A percentile compares a stretch with the other conserved stretches of the same genome.
These are phyloP conservation scores for Fusarium oxysporum DNA, from an alignment of 2,329 filamentous ascomycete genomes.

Conservation along the genomic window DNA sequence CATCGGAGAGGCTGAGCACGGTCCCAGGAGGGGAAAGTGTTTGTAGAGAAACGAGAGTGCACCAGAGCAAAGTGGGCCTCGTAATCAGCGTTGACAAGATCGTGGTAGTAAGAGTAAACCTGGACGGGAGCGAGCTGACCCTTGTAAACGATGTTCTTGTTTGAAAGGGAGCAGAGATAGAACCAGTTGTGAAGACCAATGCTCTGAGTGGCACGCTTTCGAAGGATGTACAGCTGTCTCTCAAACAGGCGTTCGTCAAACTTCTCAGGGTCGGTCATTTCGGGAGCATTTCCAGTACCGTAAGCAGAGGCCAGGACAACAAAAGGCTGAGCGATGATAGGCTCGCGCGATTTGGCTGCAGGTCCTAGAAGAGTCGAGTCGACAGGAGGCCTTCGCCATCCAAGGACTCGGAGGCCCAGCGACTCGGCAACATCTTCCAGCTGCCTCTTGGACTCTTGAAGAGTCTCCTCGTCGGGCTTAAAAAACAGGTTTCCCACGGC, in stretches of 20 bases:
- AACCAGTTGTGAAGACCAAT: conserved; percentile 99
- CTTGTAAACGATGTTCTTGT: conserved; percentile 99
- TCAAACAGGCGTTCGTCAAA: conserved; percentile 92
- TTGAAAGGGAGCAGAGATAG: conserved; percentile 95
- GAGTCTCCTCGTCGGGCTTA: conserved; percentile 91
- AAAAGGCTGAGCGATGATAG: conserved; percentile 94
- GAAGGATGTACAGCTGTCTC: conserved; percentile 90
- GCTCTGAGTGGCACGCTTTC: conserved; percentile 94
- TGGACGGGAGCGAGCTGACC: conserved; percentile 93
- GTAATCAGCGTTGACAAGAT: conserved; percentile 96
- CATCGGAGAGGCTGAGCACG: conserved; percentile 95
- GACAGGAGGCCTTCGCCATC: conserved; percentile 95
- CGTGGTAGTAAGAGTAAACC: conserved; percentile 98
- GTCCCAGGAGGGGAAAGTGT: conserved; percentile 99
- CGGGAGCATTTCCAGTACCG: conserved; percentile 82
- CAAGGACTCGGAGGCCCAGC: conserved; percentile 88
- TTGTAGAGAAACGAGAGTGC: conserved; percentile 97
- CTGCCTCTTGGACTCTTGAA: conserved; percentile 89
- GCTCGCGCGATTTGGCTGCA: conserved; percentile 92
- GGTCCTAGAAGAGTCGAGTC: conserved; percentile 94
- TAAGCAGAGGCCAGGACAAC: conserved; percentile 89
- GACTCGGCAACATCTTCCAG: conserved; percentile 95
- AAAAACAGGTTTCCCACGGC: conserved; percentile 98
- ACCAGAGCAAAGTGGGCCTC: conserved; percentile 97
- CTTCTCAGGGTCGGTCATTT: conserved; percentile 79